phyloP scores from a whole-genome alignment of 768 basidiomycete genomes.

The Pisolithus marmoratus region DNA sequence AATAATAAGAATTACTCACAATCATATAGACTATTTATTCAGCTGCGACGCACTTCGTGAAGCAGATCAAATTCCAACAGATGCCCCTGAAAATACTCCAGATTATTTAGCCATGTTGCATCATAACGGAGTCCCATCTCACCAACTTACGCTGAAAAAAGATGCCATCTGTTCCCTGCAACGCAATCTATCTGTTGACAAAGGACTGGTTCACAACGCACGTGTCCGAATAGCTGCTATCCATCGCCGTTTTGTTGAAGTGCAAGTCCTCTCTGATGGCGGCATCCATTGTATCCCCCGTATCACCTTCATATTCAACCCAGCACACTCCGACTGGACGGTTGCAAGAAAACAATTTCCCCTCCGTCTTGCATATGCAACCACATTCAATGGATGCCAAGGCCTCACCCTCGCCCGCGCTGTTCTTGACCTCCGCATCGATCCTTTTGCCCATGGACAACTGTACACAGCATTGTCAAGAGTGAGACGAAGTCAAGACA shows the following conservation, averaged over 20 bases:
- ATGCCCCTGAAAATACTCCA: conserved; percentile 8
- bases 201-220: background rate
- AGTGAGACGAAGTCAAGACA: background rate
- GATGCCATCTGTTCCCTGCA: conserved; percentile 11
- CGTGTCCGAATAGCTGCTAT: background rate
- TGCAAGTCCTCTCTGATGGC: background rate
- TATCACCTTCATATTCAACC: conserved; percentile 21
- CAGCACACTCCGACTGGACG: too few species aligned
- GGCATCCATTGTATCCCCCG: background rate
- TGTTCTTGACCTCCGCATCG: conserved; percentile 30
- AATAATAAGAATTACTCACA: background rate
- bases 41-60: background rate
- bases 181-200: conserved; percentile 2
- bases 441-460: conserved; percentile 40
- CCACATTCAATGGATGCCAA: conserved; percentile 42
- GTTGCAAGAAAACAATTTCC: conserved; percentile 43
- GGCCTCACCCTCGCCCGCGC: too few species aligned
- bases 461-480: conserved; percentile 41
- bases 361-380: conserved; percentile 36
- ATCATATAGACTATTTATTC: background rate
- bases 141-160: background rate
- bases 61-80: too few species aligned
- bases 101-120: conserved; percentile 14
- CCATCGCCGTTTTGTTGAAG: conserved; percentile 8
- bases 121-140: conserved; percentile 1